phyloP scores from a whole-genome alignment of 345 rosid species.

The Syzygium aqueum region DNA sequence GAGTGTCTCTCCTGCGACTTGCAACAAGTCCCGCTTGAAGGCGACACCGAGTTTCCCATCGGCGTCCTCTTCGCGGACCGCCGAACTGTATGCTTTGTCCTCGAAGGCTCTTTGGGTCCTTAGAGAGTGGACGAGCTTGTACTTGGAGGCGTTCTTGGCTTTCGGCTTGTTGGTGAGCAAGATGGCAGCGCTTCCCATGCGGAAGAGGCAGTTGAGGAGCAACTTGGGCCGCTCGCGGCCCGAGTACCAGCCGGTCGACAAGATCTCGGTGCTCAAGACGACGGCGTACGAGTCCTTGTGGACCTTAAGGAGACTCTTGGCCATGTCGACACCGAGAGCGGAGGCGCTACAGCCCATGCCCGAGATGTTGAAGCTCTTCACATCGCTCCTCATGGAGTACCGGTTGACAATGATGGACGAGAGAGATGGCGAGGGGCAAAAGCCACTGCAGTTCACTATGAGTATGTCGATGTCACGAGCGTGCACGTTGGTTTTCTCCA shows the following conservation, averaged over 20 bases:
- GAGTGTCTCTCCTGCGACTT: slow-evolving; percentile 28
- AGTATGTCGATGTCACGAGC: slow-evolving; percentile 36
- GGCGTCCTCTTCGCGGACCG: slow-evolving; percentile 39
- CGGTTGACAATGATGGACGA: slow-evolving; percentile 38
- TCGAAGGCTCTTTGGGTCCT: slow-evolving; percentile 36
- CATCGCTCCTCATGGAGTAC: slow-evolving; percentile 30
- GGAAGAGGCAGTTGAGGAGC: slow-evolving; percentile 40
- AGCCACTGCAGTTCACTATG: slow-evolving; percentile 42
- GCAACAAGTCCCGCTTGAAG: slow-evolving; percentile 26
- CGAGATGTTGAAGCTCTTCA: slow-evolving; percentile 40
- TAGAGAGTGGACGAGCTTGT: slow-evolving; percentile 14
- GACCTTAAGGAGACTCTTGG: slow-evolving; percentile 23
- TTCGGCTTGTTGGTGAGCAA: slow-evolving; percentile 33
- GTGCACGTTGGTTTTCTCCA: slow-evolving; percentile 26
- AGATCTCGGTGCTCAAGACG: slow-evolving; percentile 46
- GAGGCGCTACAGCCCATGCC: slow-evolving; percentile 72
- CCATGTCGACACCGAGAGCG: slow-evolving; percentile 31
- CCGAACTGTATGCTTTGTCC: slow-evolving; percentile 23
- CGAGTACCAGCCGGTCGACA: slow-evolving; percentile 52
- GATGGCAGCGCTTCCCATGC: slow-evolving; percentile 55
- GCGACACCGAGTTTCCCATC: slow-evolving; percentile 44
- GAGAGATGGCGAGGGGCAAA: slow-evolving; percentile 48
- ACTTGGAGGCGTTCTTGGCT: slow-evolving; percentile 24
- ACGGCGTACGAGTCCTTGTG: slow-evolving; percentile 27
- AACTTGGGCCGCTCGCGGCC: slow-evolving; percentile 37